These are phyloP conservation scores for Rhizophlyctis rosea DNA, from an alignment of 192 early-diverging fungal genomes.

Conservation along the genomic window DNA sequence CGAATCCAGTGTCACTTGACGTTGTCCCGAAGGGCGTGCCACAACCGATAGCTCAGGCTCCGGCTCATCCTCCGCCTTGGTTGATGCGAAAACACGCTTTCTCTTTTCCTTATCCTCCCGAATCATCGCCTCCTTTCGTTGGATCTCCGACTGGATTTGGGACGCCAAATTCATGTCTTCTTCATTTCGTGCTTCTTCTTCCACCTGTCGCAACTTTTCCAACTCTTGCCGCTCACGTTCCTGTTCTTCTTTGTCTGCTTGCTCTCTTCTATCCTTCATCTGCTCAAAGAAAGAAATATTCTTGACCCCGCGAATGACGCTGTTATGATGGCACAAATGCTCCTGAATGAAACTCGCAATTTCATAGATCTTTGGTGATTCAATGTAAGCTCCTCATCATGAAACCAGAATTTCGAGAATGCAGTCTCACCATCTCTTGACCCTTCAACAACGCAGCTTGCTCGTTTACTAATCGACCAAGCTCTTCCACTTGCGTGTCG, in stretches of 20 bases:
- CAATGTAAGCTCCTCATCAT: neutral
- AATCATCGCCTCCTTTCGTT: slow-evolving; percentile 15
- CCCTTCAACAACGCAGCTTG: slow-evolving; percentile 4
- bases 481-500: slow-evolving; percentile 28
- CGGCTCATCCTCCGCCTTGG: neutral
- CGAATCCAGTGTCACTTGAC: slow-evolving; percentile 6
- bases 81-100: neutral
- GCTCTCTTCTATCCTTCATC: slow-evolving; percentile 30
- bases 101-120: slow-evolving; percentile 23
- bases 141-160: slow-evolving; percentile 28
- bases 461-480: slow-evolving; percentile 7
- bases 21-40: neutral
- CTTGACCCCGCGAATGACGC: slow-evolving; percentile 26
- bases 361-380: slow-evolving; percentile 21
- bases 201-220: slow-evolving; percentile 6
- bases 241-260: slow-evolving; percentile 20
- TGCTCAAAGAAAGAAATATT: slow-evolving; percentile 42
- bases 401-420: neutral
- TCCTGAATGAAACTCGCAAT: slow-evolving; percentile 34
- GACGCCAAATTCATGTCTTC: slow-evolving; percentile 18
- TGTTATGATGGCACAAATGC: slow-evolving; percentile 26
- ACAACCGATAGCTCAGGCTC: neutral
- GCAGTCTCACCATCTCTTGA: slow-evolving; percentile 19
- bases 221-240: slow-evolving; percentile 7
- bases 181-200: slow-evolving; percentile 22